Base-by-base conservation (phyloP, 768 basidiomycete genomes). In the Boletus huronensis region DNA sequence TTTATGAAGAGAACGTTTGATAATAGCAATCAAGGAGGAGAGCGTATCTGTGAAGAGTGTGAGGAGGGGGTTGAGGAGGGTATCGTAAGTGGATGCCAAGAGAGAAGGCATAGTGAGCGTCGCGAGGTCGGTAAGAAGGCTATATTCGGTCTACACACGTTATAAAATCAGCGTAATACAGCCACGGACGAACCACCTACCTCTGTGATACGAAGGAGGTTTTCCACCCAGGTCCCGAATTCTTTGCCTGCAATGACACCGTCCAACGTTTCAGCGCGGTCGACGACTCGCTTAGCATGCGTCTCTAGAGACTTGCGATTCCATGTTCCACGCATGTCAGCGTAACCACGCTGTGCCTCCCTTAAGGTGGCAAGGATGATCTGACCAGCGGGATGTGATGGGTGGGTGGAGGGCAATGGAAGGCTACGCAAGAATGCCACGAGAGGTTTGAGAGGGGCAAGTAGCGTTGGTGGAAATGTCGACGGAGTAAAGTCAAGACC, bases 261-360 rank as follows among this genome's bases (percentile, higher is more conserved):
- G 56, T 89, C 87, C 8, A 84, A 74, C 0, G 79, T 85, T 53
- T 90, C 88, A 1, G 86, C 83, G 13, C 88, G 73, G 32, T 88
- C 88, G 1, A 90, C 73, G 9, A 87, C 75, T 9, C 87, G 75
- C 60, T 85, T 85, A 3, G 82, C 87, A 59, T 85, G 83, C 7
- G 75, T 75, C 62, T 93, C 91, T 21, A 92, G 68, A 50, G 88
- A 87, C 63, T 86, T 90, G 57, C 79, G 79, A 39, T 76, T 79
- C 91, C 91, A 93, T 13, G 75, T 77, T 11, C 90, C 89, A 26
- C 91, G 80, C 89, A 93, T 93, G 59, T 92, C 90, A 0, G 88
- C 90, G 57, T 89, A 92, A 1, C 90, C 90, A 52, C 79, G 78
- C 69, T 90, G 89, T 6, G 89, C 88, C 19, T 93, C 90, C 62